phyloP scores from a whole-genome alignment of 768 basidiomycete species.

The Agrocybe chaxingu region DNA sequence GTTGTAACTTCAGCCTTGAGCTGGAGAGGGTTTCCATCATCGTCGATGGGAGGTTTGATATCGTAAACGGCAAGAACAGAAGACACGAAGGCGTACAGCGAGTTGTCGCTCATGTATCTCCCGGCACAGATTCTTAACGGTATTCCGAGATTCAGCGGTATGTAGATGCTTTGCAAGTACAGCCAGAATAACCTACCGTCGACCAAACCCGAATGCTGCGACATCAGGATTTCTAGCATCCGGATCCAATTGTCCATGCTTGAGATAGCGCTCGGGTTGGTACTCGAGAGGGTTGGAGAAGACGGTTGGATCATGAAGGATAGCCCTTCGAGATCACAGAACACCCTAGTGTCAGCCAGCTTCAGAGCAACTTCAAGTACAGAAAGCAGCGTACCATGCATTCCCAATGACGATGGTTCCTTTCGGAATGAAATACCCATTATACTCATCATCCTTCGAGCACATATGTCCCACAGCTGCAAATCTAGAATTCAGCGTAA shows the following conservation, averaged over 20 bases:
- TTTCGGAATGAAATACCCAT: conserved; percentile 26
- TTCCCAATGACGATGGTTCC: conserved; percentile 28
- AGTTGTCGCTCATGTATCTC: conserved; percentile 19
- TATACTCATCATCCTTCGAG: conserved; percentile 24
- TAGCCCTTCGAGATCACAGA: conserved; percentile 8
- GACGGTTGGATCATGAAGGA: conserved; percentile 16
- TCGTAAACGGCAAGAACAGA: conserved; percentile 21
- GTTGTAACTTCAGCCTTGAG: conserved; percentile 17
- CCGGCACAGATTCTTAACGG: conserved; percentile 23
- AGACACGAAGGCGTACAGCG: conserved; percentile 16
- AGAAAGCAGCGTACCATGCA: conserved; percentile 18
- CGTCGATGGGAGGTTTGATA: conserved; percentile 19
- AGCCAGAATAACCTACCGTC: conserved; percentile 17
- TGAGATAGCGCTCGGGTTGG: conserved; percentile 29
- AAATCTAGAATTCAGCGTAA: background rate
- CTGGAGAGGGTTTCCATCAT: conserved; percentile 15
- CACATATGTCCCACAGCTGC: conserved; percentile 22
- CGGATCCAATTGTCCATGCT: conserved; percentile 19
- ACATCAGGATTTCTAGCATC: conserved; percentile 20
- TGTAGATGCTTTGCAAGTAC: background rate
- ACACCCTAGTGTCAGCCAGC: background rate
- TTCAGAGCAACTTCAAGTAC: background rate
- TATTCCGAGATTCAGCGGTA: background rate
- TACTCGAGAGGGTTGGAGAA: conserved; percentile 21
- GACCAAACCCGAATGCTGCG: conserved; percentile 30